phyloP scores from a whole-genome alignment of 2,329 filamentous ascomycete species.

The Akanthomyces uredinophilus region DNA sequence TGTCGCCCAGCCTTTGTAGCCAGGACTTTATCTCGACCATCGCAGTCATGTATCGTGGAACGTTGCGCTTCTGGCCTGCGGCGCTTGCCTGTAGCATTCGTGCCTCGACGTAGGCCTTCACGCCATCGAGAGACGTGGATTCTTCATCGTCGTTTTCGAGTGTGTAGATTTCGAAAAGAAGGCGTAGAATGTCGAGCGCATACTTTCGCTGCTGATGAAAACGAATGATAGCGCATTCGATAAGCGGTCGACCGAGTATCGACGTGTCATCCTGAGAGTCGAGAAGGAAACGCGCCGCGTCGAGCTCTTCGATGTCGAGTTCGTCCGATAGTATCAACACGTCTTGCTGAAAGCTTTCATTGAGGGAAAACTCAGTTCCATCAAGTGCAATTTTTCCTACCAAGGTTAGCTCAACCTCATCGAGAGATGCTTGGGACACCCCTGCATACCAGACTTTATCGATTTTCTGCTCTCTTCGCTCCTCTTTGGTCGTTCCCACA shows the following conservation, averaged over 20 bases:
- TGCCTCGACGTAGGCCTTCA: constrained; percentile 31
- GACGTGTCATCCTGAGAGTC: constrained; percentile 65
- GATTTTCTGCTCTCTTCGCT: constrained; percentile 69
- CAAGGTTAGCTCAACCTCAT: constrained; percentile 15
- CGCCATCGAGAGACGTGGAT: constrained; percentile 26
- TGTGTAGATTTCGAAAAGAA: constrained; percentile 65
- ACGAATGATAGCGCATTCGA: constrained; percentile 75
- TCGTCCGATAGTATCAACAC: constrained; percentile 79
- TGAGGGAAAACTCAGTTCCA: constrained; percentile 72
- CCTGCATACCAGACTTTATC: constrained; percentile 56
- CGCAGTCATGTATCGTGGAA: constrained; percentile 67
- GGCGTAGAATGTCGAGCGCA: constrained; percentile 74
- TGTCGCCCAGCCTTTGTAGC: constrained; percentile 71
- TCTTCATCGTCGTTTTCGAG: constrained; percentile 55
- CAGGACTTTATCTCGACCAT: constrained; percentile 74
- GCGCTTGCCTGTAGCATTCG: constrained; percentile 28
- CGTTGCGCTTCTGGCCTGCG: constrained; percentile 53
- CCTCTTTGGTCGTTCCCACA: constrained; percentile 67
- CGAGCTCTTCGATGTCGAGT: constrained; percentile 82
- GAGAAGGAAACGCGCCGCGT: constrained; percentile 72
- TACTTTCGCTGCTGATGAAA: constrained; percentile 85
- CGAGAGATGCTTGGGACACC: not conserved
- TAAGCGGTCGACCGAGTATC: constrained; percentile 64
- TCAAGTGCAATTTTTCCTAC: constrained; percentile 71
- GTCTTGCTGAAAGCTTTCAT: constrained; percentile 81